Evolutionary conservation across 1,284 basidiomycete species (phyloP), one percentile per base, ranked within the genome.

Genomic region (Spongiforma sp.): DNA sequence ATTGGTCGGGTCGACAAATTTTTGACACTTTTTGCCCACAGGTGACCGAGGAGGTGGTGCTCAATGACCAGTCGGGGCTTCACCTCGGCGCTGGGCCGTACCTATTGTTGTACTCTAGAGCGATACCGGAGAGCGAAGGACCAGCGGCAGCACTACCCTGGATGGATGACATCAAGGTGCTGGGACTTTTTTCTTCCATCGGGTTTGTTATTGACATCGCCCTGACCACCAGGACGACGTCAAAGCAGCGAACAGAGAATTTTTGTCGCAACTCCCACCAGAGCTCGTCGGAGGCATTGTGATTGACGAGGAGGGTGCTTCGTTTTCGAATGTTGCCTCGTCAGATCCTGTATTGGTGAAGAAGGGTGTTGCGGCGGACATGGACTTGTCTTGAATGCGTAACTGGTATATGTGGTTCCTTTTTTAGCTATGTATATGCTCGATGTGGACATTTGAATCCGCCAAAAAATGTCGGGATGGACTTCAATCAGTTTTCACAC

Each of bases 71-170:
- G 5, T 81, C 84, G 3, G 91, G 92, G 0, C 75, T 93, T 26
- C 90, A 92, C 70, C 82, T 93, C 10, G 83, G 86, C 21, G 89
- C 90, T 15, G 91, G 92, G 0, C 90, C 92, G 0, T 92, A 89
- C 75, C 77, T 93, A 69, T 78, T 93, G 28, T 75, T 93, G 41
- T 93, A 93, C 75, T 90, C 88, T 65, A 83, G 84, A 21, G 79
- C 81, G 28, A 61, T 86, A 4, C 73, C 82, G 9, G 81, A 83
- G 32, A 71, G 72, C 2, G 65, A 66, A 2, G 64, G 36, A 9
- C 55, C 66, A 0, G 39, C 69, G 4, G 56, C 65, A 1, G 77
- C 75, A 68, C 60, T 77, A 6, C 72, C 75, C 5, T 83, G 83
- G 82, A 82, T 81, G 36, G 76, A 77, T 21, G 68, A 71, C 39